Conservation (phyloP, 495 filamentous ascomycete species). For the Podospora comata region DNA sequence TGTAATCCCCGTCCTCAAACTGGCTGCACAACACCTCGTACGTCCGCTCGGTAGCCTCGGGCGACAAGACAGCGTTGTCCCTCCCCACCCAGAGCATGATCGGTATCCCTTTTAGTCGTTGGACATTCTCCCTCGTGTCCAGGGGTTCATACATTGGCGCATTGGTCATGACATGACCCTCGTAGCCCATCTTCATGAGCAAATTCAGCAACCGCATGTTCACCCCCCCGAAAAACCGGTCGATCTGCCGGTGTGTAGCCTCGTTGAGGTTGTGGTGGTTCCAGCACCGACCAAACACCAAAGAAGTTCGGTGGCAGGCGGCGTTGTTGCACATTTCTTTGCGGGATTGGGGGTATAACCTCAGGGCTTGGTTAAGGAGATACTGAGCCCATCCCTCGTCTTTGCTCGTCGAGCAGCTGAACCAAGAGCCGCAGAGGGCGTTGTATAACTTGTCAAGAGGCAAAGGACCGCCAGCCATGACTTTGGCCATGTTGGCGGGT, state of each 20-base stretch:
- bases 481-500: constrained; percentile 58
- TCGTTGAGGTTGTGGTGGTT: constrained; percentile 62
- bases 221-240: constrained; percentile 60
- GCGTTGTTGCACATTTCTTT: constrained; percentile 61
- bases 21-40: constrained; percentile 54
- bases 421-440: constrained; percentile 50
- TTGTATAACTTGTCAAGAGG: constrained; percentile 46
- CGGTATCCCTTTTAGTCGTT: constrained; percentile 52
- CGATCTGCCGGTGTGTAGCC: constrained; percentile 60
- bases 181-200: constrained; percentile 55
- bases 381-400: constrained; percentile 52
- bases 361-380: constrained; percentile 53
- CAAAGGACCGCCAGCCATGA: constrained; percentile 44
- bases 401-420: constrained; percentile 45
- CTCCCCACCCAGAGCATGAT: constrained; percentile 58
- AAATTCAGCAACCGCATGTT: constrained; percentile 57
- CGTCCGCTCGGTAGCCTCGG: constrained; percentile 54
- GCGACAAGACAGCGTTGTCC: constrained; percentile 59
- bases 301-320: constrained; percentile 56
- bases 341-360: constrained; percentile 56
- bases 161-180: constrained; percentile 53
- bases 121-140: constrained; percentile 48
- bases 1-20: constrained; percentile 51
- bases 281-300: constrained; percentile 65
- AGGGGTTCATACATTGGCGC: constrained; percentile 44